Base-by-base conservation (phyloP, 768 basidiomycete species). In the Pleurotus cornucopiae region DNA sequence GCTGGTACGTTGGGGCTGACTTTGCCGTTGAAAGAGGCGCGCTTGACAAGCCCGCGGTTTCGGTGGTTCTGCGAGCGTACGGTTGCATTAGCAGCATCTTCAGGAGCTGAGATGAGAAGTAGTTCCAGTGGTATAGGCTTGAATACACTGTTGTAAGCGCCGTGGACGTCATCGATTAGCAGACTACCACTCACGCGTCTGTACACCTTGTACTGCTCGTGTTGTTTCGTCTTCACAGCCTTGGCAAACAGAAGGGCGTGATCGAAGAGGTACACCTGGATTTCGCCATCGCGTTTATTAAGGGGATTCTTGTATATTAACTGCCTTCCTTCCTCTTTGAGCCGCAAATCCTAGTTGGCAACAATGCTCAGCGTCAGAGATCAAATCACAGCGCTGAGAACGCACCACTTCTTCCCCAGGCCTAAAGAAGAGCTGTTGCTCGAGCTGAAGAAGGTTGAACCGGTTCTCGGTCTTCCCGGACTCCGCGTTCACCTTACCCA, bases 91-190 rank as follows among this genome's bases (percentile, higher is more conserved):
- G 56, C 59, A 14, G 67, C 69, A 49, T 95, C 92, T 60, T 93
- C 91, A 0, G 85, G 81, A 2, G 89, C 84, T 3, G 88, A 83
- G 60, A 98, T 82, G 48, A 89, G 77, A 20, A 99, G 82, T 1
- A 99, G 81, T 62, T 98, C 97, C 46, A 98, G 81, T 0, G 97
- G 97, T 64, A 98, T 97, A 1, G 97, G 96, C 95, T 97, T 60
- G 30, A 3, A 34, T 34, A 11, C 30, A 34, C 3, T 11, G 30
- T 11, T 34, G 30, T 34, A 3, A 34, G 30, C 30, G 30, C 7
- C 11, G 30, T 34, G 30, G 30, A 34, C 9, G 30, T 34, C 30
- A 34, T 34, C 30, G 30, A 34, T 11, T 34, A 34, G 9, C 30
- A 34, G 30, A 49, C 9, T 34, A 21, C 21, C 26, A 74, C 89